Base-by-base conservation (phyloP, 1,284 basidiomycete species). In the Ceratobasidium sp. region DNA sequence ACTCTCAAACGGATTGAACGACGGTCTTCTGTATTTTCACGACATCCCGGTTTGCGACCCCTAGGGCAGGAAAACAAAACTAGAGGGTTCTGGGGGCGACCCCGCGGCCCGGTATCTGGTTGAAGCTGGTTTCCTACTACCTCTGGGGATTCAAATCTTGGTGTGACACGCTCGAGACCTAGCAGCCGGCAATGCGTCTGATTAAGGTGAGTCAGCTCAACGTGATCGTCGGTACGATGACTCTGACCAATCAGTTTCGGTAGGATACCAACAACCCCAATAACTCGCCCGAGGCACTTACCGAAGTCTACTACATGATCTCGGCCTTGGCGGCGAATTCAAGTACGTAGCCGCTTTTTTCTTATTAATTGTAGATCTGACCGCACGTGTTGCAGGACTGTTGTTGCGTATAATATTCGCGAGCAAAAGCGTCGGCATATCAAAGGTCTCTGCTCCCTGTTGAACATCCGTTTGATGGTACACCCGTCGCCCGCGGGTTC, bases 211-310 rank as follows among this genome's bases (percentile, higher is more conserved):
- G n/a, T n/a, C 80, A 97, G 94, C 89, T 99, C 78, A 97, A 99
- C 84, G 96, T 99, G 83, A 95, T 96, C 67, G 93, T 97, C 73
- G 97, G 96, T 37, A 91, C 92, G 23, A 91, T 97, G 86, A 97
- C 98, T 83, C 88, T 99, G 35, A 92, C 96, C 73, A 98, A 99
- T 84, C 94, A 96, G 82, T 98, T 99, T 82, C 98, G 99, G 83
- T 99, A 98, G 98, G 97, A 99, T 84, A 85, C 98, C 60, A 92
- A 92, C 81, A 93, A 92, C 79, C 86, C 89, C 45, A 86, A 88
- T 64, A 91, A 94, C 1, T 92, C 93, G 0, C 96, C 97, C 0
- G 98, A 99, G 84, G 91, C 92, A 68, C 99, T 99, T 84, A 96
- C 97, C 8, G 92, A 94, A 79, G 87, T 92, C 0, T 98, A 98